These are phyloP conservation scores for Agrocybe pediades DNA, from an alignment of 768 basidiomycete species.

Conservation along the genomic window DNA sequence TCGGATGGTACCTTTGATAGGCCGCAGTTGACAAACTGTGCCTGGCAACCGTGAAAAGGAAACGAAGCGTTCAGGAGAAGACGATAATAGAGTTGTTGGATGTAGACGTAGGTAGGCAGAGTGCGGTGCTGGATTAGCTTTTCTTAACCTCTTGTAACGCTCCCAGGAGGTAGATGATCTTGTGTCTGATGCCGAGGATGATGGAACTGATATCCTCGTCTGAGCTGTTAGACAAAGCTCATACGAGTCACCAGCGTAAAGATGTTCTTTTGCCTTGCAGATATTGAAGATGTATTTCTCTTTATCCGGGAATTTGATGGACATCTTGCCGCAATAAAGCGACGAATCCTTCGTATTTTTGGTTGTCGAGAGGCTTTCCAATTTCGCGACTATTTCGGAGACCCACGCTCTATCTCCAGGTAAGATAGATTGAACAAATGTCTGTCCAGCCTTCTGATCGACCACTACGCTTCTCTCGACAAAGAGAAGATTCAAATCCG, in stretches of 20 bases:
- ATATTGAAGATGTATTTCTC: slow-evolving; percentile 69
- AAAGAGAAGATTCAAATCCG: slow-evolving; percentile 76
- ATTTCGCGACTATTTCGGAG: slow-evolving; percentile 33
- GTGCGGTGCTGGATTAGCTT: slow-evolving; percentile 86
- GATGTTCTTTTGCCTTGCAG: slow-evolving; percentile 65
- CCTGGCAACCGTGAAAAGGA: slow-evolving; percentile 71
- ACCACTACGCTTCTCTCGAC: slow-evolving; percentile 79
- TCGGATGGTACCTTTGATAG: slow-evolving; percentile 91
- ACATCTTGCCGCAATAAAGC: slow-evolving; percentile 13
- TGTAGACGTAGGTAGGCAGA: slow-evolving; percentile 79
- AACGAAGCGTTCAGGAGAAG: slow-evolving; percentile 92
- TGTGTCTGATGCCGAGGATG: slow-evolving; percentile 21
- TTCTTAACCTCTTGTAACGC: slow-evolving; percentile 70
- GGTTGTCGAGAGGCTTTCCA: slow-evolving; percentile 24
- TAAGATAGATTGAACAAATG: slow-evolving; percentile 68
- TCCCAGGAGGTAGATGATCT: slow-evolving; percentile 67
- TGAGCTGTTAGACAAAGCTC: slow-evolving; percentile 88
- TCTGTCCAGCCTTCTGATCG: slow-evolving; percentile 49
- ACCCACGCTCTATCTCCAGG: slow-evolving; percentile 67
- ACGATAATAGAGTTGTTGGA: slow-evolving; percentile 77
- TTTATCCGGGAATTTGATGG: slow-evolving; percentile 57
- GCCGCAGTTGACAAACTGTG: slow-evolving; percentile 78
- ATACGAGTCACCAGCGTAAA: slow-evolving; percentile 87
- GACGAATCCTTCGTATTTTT: slow-evolving; percentile 3
- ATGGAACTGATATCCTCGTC: slow-evolving; percentile 56